Evolutionary conservation across 2,329 filamentous ascomycete genomes (phyloP).

Genomic region (Fusarium beomiforme): DNA sequence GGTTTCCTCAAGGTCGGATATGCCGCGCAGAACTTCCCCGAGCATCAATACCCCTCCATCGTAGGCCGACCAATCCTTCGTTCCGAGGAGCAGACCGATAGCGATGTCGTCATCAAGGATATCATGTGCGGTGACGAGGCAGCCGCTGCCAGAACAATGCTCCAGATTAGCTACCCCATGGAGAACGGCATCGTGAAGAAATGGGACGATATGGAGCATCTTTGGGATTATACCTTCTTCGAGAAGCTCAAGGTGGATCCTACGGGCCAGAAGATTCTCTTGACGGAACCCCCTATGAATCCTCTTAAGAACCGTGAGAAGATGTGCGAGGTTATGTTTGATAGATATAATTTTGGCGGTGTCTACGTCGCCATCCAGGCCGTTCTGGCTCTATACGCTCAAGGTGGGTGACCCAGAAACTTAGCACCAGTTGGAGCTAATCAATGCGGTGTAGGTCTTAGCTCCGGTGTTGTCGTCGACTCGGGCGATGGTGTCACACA

Average conservation of each 20-base stretch:
- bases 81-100: slow-evolving; percentile 82
- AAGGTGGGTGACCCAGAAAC: slow-evolving; percentile 67
- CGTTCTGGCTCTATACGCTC: slow-evolving; percentile 93
- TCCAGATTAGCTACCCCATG: slow-evolving; percentile 99
- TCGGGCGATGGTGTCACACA: slow-evolving; percentile 98
- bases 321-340: slow-evolving; percentile 99
- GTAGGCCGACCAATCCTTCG: slow-evolving; percentile 97
- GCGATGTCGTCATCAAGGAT: slow-evolving; percentile 82
- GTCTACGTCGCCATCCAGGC: slow-evolving; percentile 99
- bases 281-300: slow-evolving; percentile 98
- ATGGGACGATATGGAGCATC: slow-evolving; percentile 99
- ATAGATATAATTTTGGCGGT: slow-evolving; percentile 93
- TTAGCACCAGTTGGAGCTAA: not conserved
- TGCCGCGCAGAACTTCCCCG: slow-evolving; percentile 98
- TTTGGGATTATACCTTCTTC: slow-evolving; percentile 98
- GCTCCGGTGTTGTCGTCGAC: slow-evolving; percentile 96
- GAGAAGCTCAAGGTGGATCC: slow-evolving; percentile 97
- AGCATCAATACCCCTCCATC: slow-evolving; percentile 98
- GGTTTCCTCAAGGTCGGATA: slow-evolving; percentile 99
- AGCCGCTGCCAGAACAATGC: slow-evolving; percentile 92
- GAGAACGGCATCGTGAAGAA: slow-evolving; percentile 99
- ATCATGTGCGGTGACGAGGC: slow-evolving; percentile 99
- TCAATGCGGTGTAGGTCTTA: slow-evolving; percentile 68
- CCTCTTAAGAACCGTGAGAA: slow-evolving; percentile 95
- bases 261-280: slow-evolving; percentile 91